A percentile compares a stretch with the other conserved stretches of the same genome.
Evolutionary conservation across 2,329 filamentous ascomycete species (phyloP).

Genomic region (Aureobasidium leucospermi): DNA sequence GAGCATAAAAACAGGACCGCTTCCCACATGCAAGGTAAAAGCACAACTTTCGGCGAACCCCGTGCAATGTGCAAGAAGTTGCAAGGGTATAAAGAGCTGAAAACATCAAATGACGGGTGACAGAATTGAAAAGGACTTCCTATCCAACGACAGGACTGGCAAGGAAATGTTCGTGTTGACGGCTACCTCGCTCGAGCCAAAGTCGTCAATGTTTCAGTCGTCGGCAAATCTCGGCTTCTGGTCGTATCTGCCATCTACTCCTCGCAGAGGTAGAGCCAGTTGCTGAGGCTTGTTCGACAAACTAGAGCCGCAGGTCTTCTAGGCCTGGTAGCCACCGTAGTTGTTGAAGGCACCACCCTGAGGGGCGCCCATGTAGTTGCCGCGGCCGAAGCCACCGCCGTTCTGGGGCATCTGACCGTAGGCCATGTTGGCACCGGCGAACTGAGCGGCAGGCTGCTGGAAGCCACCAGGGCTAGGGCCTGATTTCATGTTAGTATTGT

Average conservation of each 20-base stretch:
- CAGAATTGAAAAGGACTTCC: constrained; percentile 2
- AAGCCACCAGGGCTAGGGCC: constrained; percentile 32
- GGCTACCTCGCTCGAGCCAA: constrained; percentile 11
- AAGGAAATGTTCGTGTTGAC: constrained; percentile 10
- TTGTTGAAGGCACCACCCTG: constrained; percentile 41
- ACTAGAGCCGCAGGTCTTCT: constrained; percentile 20
- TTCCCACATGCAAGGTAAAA: constrained; percentile 13
- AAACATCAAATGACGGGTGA: constrained; percentile 10
- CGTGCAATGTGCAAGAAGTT: constrained; percentile 7
- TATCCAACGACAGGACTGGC: constrained; percentile 12
- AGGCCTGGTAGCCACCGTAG: constrained; percentile 47
- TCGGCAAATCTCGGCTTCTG: background rate
- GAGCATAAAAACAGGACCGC: constrained; percentile 10
- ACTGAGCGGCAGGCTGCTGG: constrained; percentile 51
- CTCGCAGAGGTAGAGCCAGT: background rate
- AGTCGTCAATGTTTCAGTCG: constrained; percentile 6
- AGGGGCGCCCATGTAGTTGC: constrained; percentile 50
- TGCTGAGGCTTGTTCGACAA: background rate
- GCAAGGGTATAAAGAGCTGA: constrained; percentile 11
- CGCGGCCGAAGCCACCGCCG: constrained; percentile 78
- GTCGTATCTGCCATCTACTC: background rate
- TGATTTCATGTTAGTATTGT: constrained; percentile 16
- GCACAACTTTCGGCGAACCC: constrained; percentile 11
- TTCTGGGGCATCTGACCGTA: constrained; percentile 51
- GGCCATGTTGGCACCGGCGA: constrained; percentile 55